A percentile compares a stretch with the other conserved stretches of the same genome.
phyloP scores from a whole-genome alignment of 176 grass and related monocot genomes.

The Hsuehochloa calcarea region DNA sequence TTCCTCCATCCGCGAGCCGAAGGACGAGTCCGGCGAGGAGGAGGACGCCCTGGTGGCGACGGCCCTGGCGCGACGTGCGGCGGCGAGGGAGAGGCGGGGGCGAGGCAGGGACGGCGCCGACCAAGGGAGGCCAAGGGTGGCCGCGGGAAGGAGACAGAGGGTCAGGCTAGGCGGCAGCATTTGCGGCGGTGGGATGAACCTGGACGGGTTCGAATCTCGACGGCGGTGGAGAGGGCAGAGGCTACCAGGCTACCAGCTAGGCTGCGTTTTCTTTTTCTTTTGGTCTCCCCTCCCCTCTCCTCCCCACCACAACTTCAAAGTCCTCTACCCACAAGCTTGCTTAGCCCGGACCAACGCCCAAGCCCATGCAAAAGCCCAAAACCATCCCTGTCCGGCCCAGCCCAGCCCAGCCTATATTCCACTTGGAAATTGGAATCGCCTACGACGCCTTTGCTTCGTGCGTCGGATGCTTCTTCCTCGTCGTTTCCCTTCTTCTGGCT shows the following conservation, averaged over 20 bases:
- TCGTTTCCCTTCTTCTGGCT: no score
- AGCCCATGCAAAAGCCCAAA: no score
- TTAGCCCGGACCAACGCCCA: no score
- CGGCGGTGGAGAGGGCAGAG: neutral
- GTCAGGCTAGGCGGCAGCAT: constrained; percentile 26
- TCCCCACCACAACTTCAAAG: neutral
- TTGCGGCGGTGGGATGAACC: neutral
- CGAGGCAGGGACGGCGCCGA: neutral
- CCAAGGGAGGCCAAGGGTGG: neutral
- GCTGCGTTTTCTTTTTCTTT: no score
- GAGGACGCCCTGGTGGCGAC: constrained; percentile 44
- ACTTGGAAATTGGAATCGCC: no score
- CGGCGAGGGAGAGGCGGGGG: constrained; percentile 19
- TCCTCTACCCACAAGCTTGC: no score
- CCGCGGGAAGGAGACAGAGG: constrained; percentile 30
- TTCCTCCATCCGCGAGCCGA: constrained; percentile 87
- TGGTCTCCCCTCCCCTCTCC: neutral
- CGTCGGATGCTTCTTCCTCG: no score
- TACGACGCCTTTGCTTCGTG: no score
- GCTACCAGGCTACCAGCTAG: neutral
- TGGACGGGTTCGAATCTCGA: neutral
- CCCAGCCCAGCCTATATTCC: no score
- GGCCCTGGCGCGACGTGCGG: constrained; percentile 27
- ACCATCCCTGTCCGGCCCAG: no score
- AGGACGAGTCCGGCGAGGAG: constrained; percentile 59